Evolutionary conservation across 2,329 filamentous ascomycete genomes (phyloP), one percentile per base, ranked within the genome.

Genomic region (Sarocladium strictum): DNA sequence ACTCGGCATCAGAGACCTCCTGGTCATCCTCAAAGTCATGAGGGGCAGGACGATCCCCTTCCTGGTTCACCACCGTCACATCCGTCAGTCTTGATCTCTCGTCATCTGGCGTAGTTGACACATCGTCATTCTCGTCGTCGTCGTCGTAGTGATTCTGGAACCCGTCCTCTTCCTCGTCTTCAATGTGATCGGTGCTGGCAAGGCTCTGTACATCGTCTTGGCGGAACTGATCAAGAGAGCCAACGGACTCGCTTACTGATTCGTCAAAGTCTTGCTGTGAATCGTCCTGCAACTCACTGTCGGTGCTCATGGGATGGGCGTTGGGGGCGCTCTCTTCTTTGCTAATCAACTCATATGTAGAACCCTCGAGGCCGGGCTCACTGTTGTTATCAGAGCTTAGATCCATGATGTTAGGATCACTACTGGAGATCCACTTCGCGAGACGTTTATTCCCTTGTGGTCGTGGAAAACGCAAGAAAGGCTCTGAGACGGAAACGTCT

Each of bases 361-460:
- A 80, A 62, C 81, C 80, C 62, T 73, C 68, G 62, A 83, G 64
- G 61, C 71, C 81, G 64, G 78, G 75, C 17, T 53, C 50, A 74
- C 71, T 26, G 69, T 69, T 53, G 64, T 68, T 35, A 69, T 69
- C 23, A 72, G 67, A 59, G 72, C 69, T 69, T 21, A 73, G 67
- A 59, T 74, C 73, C 77, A 81, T 81, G 58, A 83, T 80, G 67
- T 80, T 75, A 53, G 78, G 78, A 27, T 79, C 75, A 62, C 79
- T 83, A 53, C 74, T 76, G 6, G 78, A 81, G 50, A 84, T 72
- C 80, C 80, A 84, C 72, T 79, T 77, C 61, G 80, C 80, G 38
- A 84, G 76, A 51, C 74, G 71, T 54, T 73, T 72, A 59, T 76
- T 83, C 53, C 78, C 81, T 62, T 77, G 73, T 0, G 81, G 80